Conservation (phyloP, 768 basidiomycete genomes). For the Rhodocollybia butyracea region DNA sequence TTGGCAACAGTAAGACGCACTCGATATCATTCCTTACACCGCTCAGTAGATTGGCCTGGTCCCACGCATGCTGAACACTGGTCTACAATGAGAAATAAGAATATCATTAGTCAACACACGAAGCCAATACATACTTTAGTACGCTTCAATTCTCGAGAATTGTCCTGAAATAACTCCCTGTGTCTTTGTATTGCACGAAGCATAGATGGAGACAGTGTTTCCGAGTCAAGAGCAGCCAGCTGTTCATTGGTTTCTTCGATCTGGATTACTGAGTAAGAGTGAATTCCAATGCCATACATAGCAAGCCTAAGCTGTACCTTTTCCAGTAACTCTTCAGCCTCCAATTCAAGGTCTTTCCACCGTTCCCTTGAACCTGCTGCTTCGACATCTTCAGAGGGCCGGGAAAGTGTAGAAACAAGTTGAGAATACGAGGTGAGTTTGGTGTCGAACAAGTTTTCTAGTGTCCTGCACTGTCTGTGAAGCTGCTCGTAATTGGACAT, state of each 20-base stretch:
- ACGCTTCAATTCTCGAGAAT: constrained; percentile 76
- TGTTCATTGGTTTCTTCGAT: constrained; percentile 86
- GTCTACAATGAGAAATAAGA: constrained; percentile 35
- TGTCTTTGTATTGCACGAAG: constrained; percentile 88
- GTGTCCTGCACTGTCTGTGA: constrained; percentile 87
- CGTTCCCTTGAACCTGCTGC: constrained; percentile 67
- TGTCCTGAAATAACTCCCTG: constrained; percentile 85
- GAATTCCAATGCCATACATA: constrained; percentile 4
- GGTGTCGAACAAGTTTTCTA: constrained; percentile 89
- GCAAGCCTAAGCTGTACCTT: constrained; percentile 46
- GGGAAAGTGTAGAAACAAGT: constrained; percentile 66
- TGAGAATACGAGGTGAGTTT: constrained; percentile 91
- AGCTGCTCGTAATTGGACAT: constrained; percentile 88
- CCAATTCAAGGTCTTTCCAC: constrained; percentile 80
- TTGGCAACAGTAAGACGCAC: constrained; percentile 39
- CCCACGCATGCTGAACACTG: constrained; percentile 79
- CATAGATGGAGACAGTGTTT: constrained; percentile 78
- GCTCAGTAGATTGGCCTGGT: constrained; percentile 82
- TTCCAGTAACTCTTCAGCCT: constrained; percentile 80
- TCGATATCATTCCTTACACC: constrained; percentile 96
- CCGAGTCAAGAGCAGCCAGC: constrained; percentile 62
- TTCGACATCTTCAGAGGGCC: constrained; percentile 58
- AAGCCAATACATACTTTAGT: constrained; percentile 60
- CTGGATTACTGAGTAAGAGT: constrained; percentile 37
- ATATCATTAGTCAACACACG: background rate